Base-by-base conservation (phyloP, 169 alveolate genomes). In the Plasmodium adleri region DNA sequence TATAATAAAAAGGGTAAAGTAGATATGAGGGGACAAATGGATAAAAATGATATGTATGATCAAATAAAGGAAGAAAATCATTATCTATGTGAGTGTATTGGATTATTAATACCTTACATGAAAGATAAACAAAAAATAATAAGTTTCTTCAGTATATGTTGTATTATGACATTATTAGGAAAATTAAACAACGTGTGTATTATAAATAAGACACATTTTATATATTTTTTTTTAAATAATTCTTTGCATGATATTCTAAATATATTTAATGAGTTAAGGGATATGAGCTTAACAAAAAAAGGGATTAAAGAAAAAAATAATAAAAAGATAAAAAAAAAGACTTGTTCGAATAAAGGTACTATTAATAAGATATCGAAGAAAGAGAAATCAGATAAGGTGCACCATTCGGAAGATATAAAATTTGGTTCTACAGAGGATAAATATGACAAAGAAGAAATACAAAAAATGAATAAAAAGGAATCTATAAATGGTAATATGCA, bases 1-100 rank as follows among this genome's bases (percentile, higher is more conserved):
- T 62, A 7, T 62, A 22, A 56, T 56, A 56, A 56, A 12, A 20
- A n/a, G 32, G 15, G 43, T 66, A 45, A 71, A 8, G 20, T 15
- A 67, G 3, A 13, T 39, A 17, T 67, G n/a, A 56, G 28, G 28
- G 74, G 45, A 39, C 7, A 39, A 43, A 64, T 24, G 22, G 28
- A 64, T 8, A n/a, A 68, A 43, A 10, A 68, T 9, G 76, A 43
- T 6, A 26, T 24, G 28, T 10, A 20, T 17, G 45, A 50, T 50
- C 26, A 71, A 71, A 13, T 71, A 50, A 71, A 50, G 28, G 45
- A 24, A 26, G 28, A 62, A 68, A 60, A 24, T n/a, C 12, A 60
- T 43, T 86, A 86, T 32, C 20, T 86, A 20, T 86, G 92, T 58
- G 92, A 86, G 45, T 71, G 86, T 20, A 71, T 86, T 62, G 92